phyloP scores from a whole-genome alignment of 208 protist genomes.

The Tritrichomonas foetus region DNA sequence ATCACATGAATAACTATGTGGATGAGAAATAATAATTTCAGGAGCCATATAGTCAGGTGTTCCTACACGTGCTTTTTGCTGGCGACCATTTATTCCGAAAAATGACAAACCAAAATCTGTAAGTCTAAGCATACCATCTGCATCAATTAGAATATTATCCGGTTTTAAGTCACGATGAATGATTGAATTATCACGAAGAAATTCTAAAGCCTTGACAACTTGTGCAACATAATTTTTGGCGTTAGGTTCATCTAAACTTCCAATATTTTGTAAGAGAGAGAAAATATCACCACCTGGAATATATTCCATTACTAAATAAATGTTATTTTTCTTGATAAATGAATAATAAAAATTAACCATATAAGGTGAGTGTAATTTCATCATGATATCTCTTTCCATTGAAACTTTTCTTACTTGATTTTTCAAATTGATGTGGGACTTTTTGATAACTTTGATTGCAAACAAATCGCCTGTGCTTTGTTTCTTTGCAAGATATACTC shows the following conservation, averaged over 20 bases:
- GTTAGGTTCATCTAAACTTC: neutral
- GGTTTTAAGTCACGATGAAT: slow-evolving; percentile 64
- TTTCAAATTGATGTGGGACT: neutral
- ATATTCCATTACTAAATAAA: slow-evolving; percentile 41
- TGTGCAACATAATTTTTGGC: slow-evolving; percentile 43
- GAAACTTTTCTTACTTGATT: neutral
- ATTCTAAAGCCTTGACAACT: slow-evolving; percentile 54
- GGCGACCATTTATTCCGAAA: neutral
- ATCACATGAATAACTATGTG: slow-evolving; percentile 64
- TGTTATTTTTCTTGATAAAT: neutral
- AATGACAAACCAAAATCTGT: slow-evolving; percentile 75
- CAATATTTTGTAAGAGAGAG: slow-evolving; percentile 42
- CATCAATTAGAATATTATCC: slow-evolving; percentile 60
- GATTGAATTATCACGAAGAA: slow-evolving; percentile 54
- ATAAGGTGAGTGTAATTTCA: neutral
- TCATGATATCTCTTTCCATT: neutral
- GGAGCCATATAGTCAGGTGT: slow-evolving; percentile 68
- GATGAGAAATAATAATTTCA: slow-evolving; percentile 57
- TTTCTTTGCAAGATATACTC: neutral
- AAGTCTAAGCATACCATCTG: slow-evolving; percentile 72
- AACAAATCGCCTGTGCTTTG: neutral
- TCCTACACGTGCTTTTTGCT: slow-evolving; percentile 60
- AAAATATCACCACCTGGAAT: slow-evolving; percentile 45
- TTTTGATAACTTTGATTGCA: neutral
- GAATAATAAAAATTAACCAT: neutral